A percentile compares a stretch with the other conserved stretches of the same genome.
These are phyloP conservation scores for Pelargonium citronellum DNA, from an alignment of 441 rosid species.

Conservation along the genomic window DNA sequence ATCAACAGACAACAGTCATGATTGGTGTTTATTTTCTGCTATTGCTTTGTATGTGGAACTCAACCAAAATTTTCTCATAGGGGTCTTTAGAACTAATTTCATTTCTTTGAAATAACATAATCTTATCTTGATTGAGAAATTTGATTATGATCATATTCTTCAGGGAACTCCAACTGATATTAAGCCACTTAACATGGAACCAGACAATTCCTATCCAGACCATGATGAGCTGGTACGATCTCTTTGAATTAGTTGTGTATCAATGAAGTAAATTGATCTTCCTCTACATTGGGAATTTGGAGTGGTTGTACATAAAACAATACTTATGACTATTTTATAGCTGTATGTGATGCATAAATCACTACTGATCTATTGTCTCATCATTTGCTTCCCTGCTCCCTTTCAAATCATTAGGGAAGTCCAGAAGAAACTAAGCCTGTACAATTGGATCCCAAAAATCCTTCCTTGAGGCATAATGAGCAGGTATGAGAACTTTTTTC, in stretches of 20 bases:
- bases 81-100: not conserved
- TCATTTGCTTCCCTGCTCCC: slow-evolving; percentile 10
- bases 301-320: too few relatives aligned
- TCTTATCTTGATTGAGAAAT: not conserved
- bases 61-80: not conserved
- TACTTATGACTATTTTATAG: slow-evolving; percentile 9
- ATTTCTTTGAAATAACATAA: not conserved
- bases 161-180: slow-evolving; percentile 34
- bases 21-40: not conserved
- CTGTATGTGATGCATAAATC: slow-evolving; percentile 1
- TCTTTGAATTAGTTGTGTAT: slow-evolving; percentile 13
- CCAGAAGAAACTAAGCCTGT: slow-evolving; percentile 36
- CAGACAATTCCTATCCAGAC: slow-evolving; percentile 31
- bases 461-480: slow-evolving; percentile 26
- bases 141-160: slow-evolving; percentile 12
- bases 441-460: slow-evolving; percentile 23
- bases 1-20: not conserved
- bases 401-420: slow-evolving; percentile 35
- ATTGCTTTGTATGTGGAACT: not conserved
- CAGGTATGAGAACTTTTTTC: slow-evolving; percentile 25
- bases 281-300: not conserved
- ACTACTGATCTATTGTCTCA: slow-evolving; percentile 11
- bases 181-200: slow-evolving; percentile 34
- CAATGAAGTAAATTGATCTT: not conserved
- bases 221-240: slow-evolving; percentile 36